Evolutionary conservation across 1,139 yeast species (phyloP).

Genomic region (Yamadazyma jaroonii): DNA sequence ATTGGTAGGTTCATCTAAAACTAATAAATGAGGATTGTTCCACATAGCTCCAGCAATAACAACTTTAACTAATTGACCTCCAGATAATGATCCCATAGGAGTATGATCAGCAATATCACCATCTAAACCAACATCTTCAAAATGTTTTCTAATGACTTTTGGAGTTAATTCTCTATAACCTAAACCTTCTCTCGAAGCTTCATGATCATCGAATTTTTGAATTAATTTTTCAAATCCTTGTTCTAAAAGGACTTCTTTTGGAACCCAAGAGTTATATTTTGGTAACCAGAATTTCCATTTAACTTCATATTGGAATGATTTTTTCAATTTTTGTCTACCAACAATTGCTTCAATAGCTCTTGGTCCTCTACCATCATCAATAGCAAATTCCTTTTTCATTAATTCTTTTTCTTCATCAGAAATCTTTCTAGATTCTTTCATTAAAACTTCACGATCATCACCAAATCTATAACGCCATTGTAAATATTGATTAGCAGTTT

Average conservation of each 20-base stretch:
- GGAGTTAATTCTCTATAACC: slow-evolving; percentile 95
- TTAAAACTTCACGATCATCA: slow-evolving; percentile 93
- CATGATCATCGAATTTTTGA: slow-evolving; percentile 96
- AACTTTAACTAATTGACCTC: slow-evolving; percentile 97
- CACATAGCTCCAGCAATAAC: slow-evolving; percentile 99
- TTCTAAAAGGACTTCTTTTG: slow-evolving; percentile 74
- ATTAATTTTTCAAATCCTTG: slow-evolving; percentile 85
- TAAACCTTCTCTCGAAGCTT: slow-evolving; percentile 97
- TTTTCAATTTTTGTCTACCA: slow-evolving; percentile 95
- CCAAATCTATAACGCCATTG: slow-evolving; percentile 99
- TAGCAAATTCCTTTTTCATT: slow-evolving; percentile 75
- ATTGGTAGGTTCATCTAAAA: slow-evolving; percentile 97
- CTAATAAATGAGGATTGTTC: slow-evolving; percentile 98
- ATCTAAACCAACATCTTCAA: slow-evolving; percentile 95
- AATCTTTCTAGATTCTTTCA: slow-evolving; percentile 89
- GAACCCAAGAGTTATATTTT: slow-evolving; percentile 89
- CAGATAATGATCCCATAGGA: slow-evolving; percentile 93
- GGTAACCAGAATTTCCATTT: slow-evolving; percentile 96
- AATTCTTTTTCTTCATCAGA: slow-evolving; percentile 78
- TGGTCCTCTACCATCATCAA: slow-evolving; percentile 86
- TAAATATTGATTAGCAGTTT: slow-evolving; percentile 94
- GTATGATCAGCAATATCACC: slow-evolving; percentile 99
- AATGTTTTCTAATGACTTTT: slow-evolving; percentile 89
- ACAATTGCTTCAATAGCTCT: slow-evolving; percentile 90
- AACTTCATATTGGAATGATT: slow-evolving; percentile 93